Evolutionary conservation across 1,284 basidiomycete genomes (phyloP).

Genomic region (Schizophyllum amplum): DNA sequence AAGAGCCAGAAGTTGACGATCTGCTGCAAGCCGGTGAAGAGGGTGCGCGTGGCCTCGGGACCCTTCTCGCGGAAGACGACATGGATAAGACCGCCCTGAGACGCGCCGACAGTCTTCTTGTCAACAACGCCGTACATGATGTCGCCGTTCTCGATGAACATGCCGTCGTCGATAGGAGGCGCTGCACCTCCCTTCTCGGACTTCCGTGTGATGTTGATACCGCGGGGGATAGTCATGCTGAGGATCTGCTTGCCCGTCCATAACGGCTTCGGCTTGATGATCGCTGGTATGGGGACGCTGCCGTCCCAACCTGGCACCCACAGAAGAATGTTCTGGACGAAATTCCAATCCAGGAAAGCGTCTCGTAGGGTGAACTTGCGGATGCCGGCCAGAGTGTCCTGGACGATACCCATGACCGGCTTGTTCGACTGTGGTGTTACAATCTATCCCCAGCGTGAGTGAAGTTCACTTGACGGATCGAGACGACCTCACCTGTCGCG

Average conservation of each 20-base stretch:
- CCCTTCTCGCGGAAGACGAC: conserved; percentile 98
- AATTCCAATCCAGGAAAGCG: conserved; percentile 87
- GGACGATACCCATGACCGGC: conserved; percentile 99
- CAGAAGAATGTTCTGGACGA: conserved; percentile 94
- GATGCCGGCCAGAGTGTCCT: conserved; percentile 97
- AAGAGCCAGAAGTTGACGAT: conserved; percentile 99
- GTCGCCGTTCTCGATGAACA: conserved; percentile 96
- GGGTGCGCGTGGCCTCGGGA: conserved; percentile 83
- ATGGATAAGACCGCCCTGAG: conserved; percentile 92
- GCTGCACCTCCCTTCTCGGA: conserved; percentile 38
- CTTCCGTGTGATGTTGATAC: conserved; percentile 87
- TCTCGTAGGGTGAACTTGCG: conserved; percentile 97
- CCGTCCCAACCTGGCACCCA: conserved; percentile 99
- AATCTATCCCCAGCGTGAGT: conserved; percentile 48
- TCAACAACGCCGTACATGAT: conserved; percentile 93
- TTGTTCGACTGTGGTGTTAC: conserved; percentile 99
- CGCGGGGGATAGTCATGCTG: conserved; percentile 88
- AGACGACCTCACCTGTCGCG: conserved; percentile 68
- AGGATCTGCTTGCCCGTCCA: conserved; percentile 99
- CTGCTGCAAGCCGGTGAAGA: conserved; percentile 92
- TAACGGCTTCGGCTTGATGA: conserved; percentile 93
- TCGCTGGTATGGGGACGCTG: conserved; percentile 83
- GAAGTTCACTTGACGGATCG: conserved; percentile 1
- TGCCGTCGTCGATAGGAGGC: conserved; percentile 83
- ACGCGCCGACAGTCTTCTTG: conserved; percentile 96